Base-by-base conservation (phyloP, 192 early-diverging fungal genomes). In the Radiomyces spectabilis region DNA sequence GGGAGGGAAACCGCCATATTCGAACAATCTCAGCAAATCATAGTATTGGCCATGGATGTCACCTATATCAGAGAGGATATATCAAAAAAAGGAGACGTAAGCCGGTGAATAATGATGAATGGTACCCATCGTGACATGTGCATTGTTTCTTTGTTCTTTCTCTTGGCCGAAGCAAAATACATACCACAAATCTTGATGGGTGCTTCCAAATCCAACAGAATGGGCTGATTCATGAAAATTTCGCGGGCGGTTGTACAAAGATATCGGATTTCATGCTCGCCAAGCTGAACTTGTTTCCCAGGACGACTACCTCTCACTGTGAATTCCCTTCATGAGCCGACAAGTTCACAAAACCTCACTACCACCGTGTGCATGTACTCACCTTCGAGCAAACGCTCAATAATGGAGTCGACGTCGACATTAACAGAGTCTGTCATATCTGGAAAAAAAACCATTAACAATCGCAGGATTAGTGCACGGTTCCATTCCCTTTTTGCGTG, bases 101-200 rank as follows among this genome's bases (percentile, higher is more conserved):
- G 13, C 18, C 12, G 5, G 34, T 4, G 34, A 51, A 51, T 33
- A 15, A 37, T 21, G 18, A 29, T 35, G 34, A 32, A 51, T 31
- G 13, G 4, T 18, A 5, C 42, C 42, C 16, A 9, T 18, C 18
- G 5, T 44, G n/a, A 22, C 33, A 60, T 33, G 2, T 15, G 18
- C 10, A 2, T 24, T 29, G 30, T 38, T 29, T 29, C 6, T 53
- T 9, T 29, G 5, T 19, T n/a, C 77, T 59, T n/a, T n/a, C n/a
- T n/a, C n/a, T n/a, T n/a, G n/a, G n/a, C n/a, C n/a, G n/a, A n/a
- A n/a, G n/a, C n/a, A n/a, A n/a, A n/a, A n/a, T n/a, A n/a, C n/a
- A n/a, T 59, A 88, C 92, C 93, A 73, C 93, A 95, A 66, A 95
- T 95, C 59, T 95, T 95, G 63, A 95, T 93, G 24, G 93, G 93